Evolutionary conservation across 2,329 filamentous ascomycete species (phyloP), one percentile per base, ranked within the genome.

Genomic region (Fusarium secorum): DNA sequence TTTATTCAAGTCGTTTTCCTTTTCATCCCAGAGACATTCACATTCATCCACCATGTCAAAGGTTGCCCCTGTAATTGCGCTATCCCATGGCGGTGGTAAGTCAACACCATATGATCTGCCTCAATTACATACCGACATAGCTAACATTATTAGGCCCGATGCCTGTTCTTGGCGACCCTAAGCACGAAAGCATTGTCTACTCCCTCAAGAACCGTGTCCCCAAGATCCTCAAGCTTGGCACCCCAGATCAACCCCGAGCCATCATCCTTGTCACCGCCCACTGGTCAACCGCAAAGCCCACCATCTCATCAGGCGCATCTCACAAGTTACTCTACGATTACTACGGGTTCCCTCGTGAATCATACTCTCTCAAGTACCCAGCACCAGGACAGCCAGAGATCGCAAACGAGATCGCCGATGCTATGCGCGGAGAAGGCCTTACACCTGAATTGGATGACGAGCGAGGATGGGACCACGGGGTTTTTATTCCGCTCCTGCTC

Each of bases 211-310:
- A 82, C 8, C 82, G 83, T 14, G 84, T 90, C 11, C 88, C 88
- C 53, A 79, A 84, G 73, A 83, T 90, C 54, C 83, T 90, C 49
- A 82, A 83, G 69, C 83, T 90, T 5, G 82, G 83, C 41, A 87
- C 86, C 0, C 76, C 84, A 3, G 79, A 85, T 3, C 81, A 84
- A 17, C 85, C 83, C 0, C 80, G 81, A 14, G 87, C 85, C 28
- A 88, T 89, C 48, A 79, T 89, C 14, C 78, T 89, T 35, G 82
- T 89, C 18, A 89, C 88, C 0, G 87, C 88, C 7, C 87, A 89
- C 79, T 89, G 87, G 88, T 83, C 82, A 5, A 84, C 84, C 5
- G 49, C 68, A 18, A 78, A 77, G 13, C 87, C 87, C 3, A 84
- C 82, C 44, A 85, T 90, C 63, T 87, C 85, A 17, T 86, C 84